Base-by-base conservation (phyloP, 352 stramenopile genomes). In the Globisporangium polare region DNA sequence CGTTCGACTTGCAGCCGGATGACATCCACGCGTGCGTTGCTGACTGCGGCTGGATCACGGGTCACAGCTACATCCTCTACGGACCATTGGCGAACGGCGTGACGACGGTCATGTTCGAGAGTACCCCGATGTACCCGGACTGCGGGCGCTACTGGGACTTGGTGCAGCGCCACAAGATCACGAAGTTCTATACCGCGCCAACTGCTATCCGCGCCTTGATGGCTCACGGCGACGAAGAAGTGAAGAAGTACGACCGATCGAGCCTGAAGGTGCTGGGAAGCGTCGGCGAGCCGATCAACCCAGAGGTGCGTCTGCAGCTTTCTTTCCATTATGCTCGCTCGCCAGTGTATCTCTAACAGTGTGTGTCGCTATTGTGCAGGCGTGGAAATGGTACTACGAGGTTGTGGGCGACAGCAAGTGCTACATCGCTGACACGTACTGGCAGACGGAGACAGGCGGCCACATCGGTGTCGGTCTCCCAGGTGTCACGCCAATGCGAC, bases 41-140 rank as follows among this genome's bases (percentile, higher is more conserved):
- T 1, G 96, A 99, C 71, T 89, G 86, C 18, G 96, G 96, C 15
- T 99, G 96, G 96, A 98, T 99, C 69, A 98, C 96, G 13, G 96
- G 96, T 33, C 96, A 99, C 79, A 96, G 84, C 55, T 97, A 97
- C 73, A 98, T 99, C 64, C 83, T 99, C 7, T 99, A 99, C 74
- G 97, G 97, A 9, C 96, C 97, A 4, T 74, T 99, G 5, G 75
- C 93, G 46, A 99, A 99, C 67, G 97, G 97, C 43, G 83, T 83
- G n/a, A 99, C 96, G 4, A 99, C 97, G 3, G 83, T 99, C 59
- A 97, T 99, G 89, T 99, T 99, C 70, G 97, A 99, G 75, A 95
- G 77, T 27, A 99, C 96, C 8, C 97, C 97, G 0, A 92, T 98
- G 73, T 99, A 99, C 77, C 97, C 97, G 18, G 79, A 99, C 71